Evolutionary conservation across 495 filamentous ascomycete species (phyloP), one percentile per base, ranked within the genome.

Genomic region (Glarea lozoyensis): DNA sequence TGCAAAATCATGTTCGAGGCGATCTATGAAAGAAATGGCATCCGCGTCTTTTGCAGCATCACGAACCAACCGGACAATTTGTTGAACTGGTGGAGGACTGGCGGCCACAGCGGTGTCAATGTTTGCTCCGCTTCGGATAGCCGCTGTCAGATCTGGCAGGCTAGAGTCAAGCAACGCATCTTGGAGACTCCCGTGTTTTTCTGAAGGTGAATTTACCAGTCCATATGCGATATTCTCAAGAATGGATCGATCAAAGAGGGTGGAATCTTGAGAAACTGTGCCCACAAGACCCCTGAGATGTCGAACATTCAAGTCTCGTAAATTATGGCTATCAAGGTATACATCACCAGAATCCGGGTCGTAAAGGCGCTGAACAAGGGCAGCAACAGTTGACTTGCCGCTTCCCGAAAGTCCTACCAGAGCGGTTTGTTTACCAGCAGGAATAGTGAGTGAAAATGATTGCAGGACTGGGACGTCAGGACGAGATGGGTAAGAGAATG

Each of bases 41-140:
- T 95, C 95, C 20, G 90, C 81, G 76, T 84, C 92, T 54, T 78
- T 82, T n/a, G 88, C 85, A 22, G 92, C 89, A 16, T 88, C 76
- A 40, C 79, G 68, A 20, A 96, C 76, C 9, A 35, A 16, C 7
- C 9, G 15, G 17, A 35, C 15, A 16, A 35, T 32, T 77, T 75
- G 45, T 77, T 66, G 0, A 73, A 73, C 33, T 60, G 61, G n/a
- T 22, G 17, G n/a, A n/a, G 25, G 81, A 57, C 11, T 64, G 49
- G 7, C 7, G 6, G 7, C 32, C 5, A 16, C 15, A 10, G 32
- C 32, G 9, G 7, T 15, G 6, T 10, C 7, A 9, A 16, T 6
- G 17, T 9, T 10, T 15, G 10, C 17, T 10, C 32, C 32, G 9
- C 15, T 15, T 15, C 32, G 7, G 17, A 35, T 16, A 9, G 7